phyloP scores from a whole-genome alignment of 352 stramenopile genomes.

The Saprolegnia parasitica region DNA sequence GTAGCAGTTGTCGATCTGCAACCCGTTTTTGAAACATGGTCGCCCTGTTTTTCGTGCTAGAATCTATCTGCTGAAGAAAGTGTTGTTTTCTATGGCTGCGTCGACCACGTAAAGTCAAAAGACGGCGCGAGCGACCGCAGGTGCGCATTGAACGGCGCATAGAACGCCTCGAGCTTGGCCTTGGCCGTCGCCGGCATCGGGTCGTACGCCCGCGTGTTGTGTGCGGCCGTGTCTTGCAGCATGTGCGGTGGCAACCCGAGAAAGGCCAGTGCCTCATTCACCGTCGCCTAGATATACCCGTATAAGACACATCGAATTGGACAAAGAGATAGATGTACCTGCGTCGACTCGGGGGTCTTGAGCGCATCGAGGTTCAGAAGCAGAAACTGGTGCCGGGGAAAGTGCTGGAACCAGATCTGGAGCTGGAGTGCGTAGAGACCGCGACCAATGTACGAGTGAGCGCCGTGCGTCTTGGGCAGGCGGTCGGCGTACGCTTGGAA shows the following conservation, averaged over 20 bases:
- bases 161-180: conserved; percentile 51
- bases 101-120: conserved; percentile 13
- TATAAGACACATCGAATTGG: conserved; percentile 11
- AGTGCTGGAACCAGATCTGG: conserved; percentile 85
- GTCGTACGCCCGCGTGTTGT: conserved; percentile 63
- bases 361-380: conserved; percentile 87
- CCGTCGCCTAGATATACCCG: conserved; percentile 30
- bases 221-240: conserved; percentile 46
- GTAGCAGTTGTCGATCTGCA: background rate
- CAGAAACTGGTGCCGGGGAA: conserved; percentile 77
- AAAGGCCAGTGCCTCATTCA: conserved; percentile 49
- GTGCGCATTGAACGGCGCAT: conserved; percentile 60
- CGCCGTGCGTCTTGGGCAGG: conserved; percentile 46
- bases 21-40: background rate
- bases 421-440: conserved; percentile 92
- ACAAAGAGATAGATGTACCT: background rate
- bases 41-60: too few relatives aligned
- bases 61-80: background rate
- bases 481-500: conserved; percentile 48
- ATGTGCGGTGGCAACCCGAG: conserved; percentile 35
- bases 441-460: conserved; percentile 81
- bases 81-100: background rate
- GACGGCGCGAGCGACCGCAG: conserved; percentile 45
- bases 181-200: conserved; percentile 36
- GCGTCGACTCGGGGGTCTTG: conserved; percentile 40